phyloP scores from a whole-genome alignment of 1,139 yeast genomes.

The Zhuliangozyma blackwelliae region DNA sequence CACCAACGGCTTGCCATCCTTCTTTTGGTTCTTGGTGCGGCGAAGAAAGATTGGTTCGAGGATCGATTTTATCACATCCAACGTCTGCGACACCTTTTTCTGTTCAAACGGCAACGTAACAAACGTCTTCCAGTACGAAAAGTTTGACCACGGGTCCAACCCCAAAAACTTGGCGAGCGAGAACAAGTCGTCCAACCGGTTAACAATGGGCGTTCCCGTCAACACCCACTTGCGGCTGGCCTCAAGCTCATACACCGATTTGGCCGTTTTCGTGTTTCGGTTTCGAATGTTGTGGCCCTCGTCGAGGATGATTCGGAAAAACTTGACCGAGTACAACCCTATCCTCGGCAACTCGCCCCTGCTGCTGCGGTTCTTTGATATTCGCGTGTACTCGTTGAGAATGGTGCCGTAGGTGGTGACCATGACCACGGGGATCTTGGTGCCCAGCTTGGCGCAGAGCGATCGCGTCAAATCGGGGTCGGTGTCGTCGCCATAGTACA shows the following conservation, averaged over 20 bases:
- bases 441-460: constrained; percentile 32
- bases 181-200: constrained; percentile 80
- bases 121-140: constrained; percentile 85
- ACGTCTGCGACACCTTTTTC: constrained; percentile 64
- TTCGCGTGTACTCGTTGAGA: constrained; percentile 60
- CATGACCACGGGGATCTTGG: constrained; percentile 62
- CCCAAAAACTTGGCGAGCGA: constrained; percentile 71
- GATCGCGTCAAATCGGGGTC: constrained; percentile 42
- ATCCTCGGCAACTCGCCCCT: constrained; percentile 29
- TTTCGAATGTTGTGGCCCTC: constrained; percentile 92
- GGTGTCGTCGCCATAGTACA: constrained; percentile 72
- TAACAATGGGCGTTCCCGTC: constrained; percentile 94
- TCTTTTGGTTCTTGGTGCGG: constrained; percentile 81
- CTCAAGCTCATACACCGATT: constrained; percentile 63
- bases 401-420: constrained; percentile 89
- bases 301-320: constrained; percentile 77
- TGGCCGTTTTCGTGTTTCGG: constrained; percentile 73
- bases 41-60: constrained; percentile 80
- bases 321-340: constrained; percentile 72
- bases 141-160: constrained; percentile 86
- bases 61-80: constrained; percentile 79
- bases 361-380: constrained; percentile 26
- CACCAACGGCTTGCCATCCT: constrained; percentile 72
- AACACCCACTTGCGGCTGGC: constrained; percentile 78
- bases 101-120: constrained; percentile 80